phyloP scores from a whole-genome alignment of 495 filamentous ascomycete genomes.

The Hypomontagnella monticulosa region DNA sequence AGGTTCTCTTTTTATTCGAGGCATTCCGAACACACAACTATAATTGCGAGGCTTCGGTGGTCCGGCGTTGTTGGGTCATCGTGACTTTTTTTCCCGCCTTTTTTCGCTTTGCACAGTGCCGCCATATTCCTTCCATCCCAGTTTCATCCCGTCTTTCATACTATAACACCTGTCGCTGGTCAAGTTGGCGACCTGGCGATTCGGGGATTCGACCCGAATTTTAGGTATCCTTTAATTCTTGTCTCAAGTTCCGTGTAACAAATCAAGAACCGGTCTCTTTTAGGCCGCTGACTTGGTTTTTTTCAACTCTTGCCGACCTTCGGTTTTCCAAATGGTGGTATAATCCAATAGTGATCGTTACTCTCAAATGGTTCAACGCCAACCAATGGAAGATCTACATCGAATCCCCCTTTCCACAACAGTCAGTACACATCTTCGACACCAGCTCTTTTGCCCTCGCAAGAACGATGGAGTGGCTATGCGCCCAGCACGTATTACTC shows the following conservation, averaged over 20 bases:
- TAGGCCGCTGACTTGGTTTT: constrained; percentile 12
- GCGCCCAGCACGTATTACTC: not conserved
- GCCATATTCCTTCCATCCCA: constrained; percentile 35
- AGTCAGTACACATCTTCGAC: constrained; percentile 6
- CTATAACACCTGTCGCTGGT: constrained; percentile 30
- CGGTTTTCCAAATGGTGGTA: constrained; percentile 7
- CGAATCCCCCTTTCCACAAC: not conserved
- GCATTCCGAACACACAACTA: constrained; percentile 44
- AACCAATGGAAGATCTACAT: not conserved
- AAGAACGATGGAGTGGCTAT: not conserved
- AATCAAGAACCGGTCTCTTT: not conserved
- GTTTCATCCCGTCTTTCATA: constrained; percentile 42
- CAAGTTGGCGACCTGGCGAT: constrained; percentile 18
- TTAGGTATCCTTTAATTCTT: constrained; percentile 27
- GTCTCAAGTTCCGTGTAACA: constrained; percentile 17
- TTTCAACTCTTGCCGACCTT: constrained; percentile 7
- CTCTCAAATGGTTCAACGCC: not conserved
- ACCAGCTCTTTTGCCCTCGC: not conserved
- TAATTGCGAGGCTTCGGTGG: constrained; percentile 49
- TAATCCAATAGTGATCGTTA: not conserved
- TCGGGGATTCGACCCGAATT: constrained; percentile 15
- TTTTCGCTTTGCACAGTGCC: constrained; percentile 33
- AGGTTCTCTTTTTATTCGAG: constrained; percentile 52
- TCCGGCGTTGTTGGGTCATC: constrained; percentile 50
- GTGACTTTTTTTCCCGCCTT: constrained; percentile 40